These are phyloP conservation scores for Cardamine resedifolia DNA, from an alignment of 345 rosid genomes.

Conservation along the genomic window DNA sequence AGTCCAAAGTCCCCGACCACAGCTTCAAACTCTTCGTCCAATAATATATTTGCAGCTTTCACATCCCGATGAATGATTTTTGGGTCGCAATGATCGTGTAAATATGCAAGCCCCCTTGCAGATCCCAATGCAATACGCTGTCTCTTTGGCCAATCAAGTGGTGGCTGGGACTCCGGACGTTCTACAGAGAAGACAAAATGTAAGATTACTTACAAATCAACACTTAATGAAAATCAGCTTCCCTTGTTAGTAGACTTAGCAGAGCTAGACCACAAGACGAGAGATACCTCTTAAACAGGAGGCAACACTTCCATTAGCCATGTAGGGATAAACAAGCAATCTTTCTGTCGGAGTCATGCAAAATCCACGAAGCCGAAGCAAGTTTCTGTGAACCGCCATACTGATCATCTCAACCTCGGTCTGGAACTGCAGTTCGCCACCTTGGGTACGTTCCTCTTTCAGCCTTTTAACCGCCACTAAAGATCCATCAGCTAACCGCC, in stretches of 20 bases:
- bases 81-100: constrained; percentile 97
- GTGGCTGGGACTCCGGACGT: constrained; percentile 46
- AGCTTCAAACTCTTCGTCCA: constrained; percentile 90
- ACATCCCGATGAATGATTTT: constrained; percentile 97
- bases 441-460: constrained; percentile 75
- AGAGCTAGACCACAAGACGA: constrained; percentile 15
- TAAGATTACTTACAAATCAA: constrained; percentile 7
- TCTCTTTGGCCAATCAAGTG: constrained; percentile 89
- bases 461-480: constrained; percentile 92
- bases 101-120: constrained; percentile 83
- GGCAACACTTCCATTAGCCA: constrained; percentile 98
- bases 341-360: constrained; percentile 80
- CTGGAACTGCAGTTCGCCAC: constrained; percentile 87
- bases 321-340: constrained; percentile 90
- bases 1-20: constrained; percentile 97
- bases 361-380: constrained; percentile 85
- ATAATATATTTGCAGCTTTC: constrained; percentile 95
- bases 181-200: constrained; percentile 26
- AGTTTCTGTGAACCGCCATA: constrained; percentile 92
- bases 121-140: constrained; percentile 95
- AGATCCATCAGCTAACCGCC: constrained; percentile 74
- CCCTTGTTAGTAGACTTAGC: neutral
- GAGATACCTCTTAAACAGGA: constrained; percentile 84
- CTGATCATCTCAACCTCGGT: constrained; percentile 99
- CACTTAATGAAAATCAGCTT: neutral